Evolutionary conservation across 192 early-diverging fungal genomes (phyloP).

Genomic region (Cetraspora pellucida): DNA sequence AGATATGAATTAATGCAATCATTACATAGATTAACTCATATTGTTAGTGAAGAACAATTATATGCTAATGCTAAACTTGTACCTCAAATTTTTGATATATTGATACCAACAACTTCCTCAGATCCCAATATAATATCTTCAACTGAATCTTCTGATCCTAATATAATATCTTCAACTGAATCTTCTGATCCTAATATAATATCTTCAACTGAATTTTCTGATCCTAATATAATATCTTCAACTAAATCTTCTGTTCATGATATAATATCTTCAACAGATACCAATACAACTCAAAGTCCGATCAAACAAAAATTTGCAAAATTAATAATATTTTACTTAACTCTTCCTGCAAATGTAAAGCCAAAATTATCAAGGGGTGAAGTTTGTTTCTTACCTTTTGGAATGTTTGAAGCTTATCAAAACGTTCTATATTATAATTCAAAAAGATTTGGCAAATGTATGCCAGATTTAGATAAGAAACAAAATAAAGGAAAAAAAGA

Average conservation of each 20-base stretch:
- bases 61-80: background rate
- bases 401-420: slow-evolving; percentile 18
- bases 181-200: background rate
- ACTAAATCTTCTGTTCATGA: background rate
- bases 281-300: background rate
- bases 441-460: too few species aligned
- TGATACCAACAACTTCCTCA: background rate
- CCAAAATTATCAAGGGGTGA: background rate
- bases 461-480: background rate
- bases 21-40: background rate
- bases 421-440: slow-evolving; percentile 9
- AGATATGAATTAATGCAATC: slow-evolving; percentile 9
- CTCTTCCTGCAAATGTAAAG: background rate
- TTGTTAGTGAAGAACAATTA: background rate
- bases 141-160: background rate
- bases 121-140: background rate
- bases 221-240: background rate
- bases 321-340: slow-evolving; percentile 5
- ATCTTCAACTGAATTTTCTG: too few species aligned
- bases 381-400: slow-evolving; percentile 18
- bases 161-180: background rate
- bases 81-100: slow-evolving; percentile 1
- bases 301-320: slow-evolving; percentile 4
- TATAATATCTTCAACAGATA: background rate
- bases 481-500: background rate